Conservation (phyloP, 148 eudicot species). For the Vaccinium corymbosum region DNA sequence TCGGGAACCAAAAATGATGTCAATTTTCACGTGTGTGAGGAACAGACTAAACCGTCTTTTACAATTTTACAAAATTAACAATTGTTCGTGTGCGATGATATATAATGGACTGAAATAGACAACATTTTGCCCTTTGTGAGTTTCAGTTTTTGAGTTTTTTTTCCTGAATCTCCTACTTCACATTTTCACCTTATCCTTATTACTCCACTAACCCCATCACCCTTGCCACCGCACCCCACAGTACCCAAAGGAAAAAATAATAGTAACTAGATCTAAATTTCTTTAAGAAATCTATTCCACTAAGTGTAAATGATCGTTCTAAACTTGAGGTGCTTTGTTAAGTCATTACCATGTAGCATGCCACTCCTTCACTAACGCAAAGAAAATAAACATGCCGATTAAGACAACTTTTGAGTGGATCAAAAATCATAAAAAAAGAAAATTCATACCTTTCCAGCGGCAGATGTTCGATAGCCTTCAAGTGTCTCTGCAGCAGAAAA, state of each 20-base stretch:
- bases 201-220: no score
- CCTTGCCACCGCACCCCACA: neutral
- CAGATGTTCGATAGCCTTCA: constrained; percentile 65
- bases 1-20: neutral
- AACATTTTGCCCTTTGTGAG: no score
- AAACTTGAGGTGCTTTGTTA: neutral
- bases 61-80: no score
- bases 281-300: neutral
- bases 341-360: neutral
- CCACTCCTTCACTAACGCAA: neutral
- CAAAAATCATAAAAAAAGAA: neutral
- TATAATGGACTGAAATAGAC: no score
- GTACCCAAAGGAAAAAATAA: neutral
- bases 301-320: neutral
- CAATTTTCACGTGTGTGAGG: neutral
- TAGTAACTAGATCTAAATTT: neutral
- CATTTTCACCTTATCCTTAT: no score
- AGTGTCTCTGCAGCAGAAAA: constrained; percentile 76
- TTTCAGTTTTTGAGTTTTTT: no score
- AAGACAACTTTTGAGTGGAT: neutral
- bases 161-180: no score
- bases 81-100: no score
- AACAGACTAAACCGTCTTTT: no score
- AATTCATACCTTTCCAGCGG: constrained; percentile 56
- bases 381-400: neutral